These are phyloP conservation scores for Melocanna baccifera DNA, from an alignment of 176 grass and related monocot species.

Conservation along the genomic window DNA sequence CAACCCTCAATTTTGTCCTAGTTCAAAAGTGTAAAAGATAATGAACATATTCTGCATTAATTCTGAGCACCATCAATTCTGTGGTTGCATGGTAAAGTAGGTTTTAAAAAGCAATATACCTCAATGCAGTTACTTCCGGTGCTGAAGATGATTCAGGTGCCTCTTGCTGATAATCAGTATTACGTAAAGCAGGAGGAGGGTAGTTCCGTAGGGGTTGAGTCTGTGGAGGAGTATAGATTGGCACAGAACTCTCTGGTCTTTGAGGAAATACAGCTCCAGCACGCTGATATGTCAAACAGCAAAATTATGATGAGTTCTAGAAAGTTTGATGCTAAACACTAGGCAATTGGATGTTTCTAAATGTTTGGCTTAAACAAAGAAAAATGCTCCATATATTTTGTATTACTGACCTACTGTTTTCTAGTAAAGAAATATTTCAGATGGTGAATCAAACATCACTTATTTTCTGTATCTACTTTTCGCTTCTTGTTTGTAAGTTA, in stretches of 20 bases:
- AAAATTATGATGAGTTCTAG: slow-evolving; percentile 11
- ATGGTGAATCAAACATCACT: neutral
- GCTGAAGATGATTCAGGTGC: slow-evolving; percentile 53
- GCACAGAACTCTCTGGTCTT: slow-evolving; percentile 67
- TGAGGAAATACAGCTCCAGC: slow-evolving; percentile 94
- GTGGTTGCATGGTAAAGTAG: neutral
- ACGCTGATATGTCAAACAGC: slow-evolving; percentile 45
- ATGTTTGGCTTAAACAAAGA: slow-evolving; percentile 8
- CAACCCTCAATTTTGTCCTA: neutral
- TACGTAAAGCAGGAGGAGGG: slow-evolving; percentile 53
- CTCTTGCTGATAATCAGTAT: slow-evolving; percentile 59
- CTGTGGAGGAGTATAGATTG: slow-evolving; percentile 86
- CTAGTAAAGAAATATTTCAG: slow-evolving; percentile 1
- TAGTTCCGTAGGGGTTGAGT: slow-evolving; percentile 81
- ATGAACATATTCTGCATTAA: neutral
- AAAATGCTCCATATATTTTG: neutral
- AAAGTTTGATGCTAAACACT: neutral
- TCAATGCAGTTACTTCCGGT: slow-evolving; percentile 62
- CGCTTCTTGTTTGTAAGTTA: neutral
- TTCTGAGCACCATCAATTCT: slow-evolving; percentile 7
- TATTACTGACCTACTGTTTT: neutral
- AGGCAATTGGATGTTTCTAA: neutral
- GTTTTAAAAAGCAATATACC: slow-evolving; percentile 44
- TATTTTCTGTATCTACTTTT: slow-evolving; percentile 12
- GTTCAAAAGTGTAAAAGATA: neutral